Conservation (phyloP, 2,329 filamentous ascomycete species). For the Fusarium anthophilum region DNA sequence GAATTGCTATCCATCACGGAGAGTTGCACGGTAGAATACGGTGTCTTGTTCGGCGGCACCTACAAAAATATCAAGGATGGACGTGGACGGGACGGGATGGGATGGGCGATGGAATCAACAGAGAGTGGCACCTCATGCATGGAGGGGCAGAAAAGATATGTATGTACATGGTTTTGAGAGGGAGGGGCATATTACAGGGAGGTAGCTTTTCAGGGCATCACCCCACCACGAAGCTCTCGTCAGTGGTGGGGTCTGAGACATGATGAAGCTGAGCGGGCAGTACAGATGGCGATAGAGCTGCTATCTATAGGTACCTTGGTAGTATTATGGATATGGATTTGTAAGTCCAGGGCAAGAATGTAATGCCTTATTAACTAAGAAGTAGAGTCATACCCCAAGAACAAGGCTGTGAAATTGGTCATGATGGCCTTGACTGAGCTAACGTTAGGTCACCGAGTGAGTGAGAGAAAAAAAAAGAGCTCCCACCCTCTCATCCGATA, state of each 20-base stretch:
- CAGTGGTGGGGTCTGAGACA: constrained; percentile 17
- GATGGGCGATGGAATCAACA: constrained; percentile 20
- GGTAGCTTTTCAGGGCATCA: constrained; percentile 31
- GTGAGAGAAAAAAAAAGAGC: neutral
- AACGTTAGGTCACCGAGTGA: neutral
- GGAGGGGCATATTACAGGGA: neutral
- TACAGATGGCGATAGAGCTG: neutral
- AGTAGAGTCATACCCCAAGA: neutral
- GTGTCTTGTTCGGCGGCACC: constrained; percentile 31
- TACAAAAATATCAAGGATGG: constrained; percentile 4
- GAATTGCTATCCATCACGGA: constrained; percentile 9
- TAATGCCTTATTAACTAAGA: neutral
- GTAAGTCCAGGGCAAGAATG: neutral
- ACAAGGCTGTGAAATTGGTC: constrained; percentile 9
- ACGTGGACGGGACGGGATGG: neutral
- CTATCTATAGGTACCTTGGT: neutral
- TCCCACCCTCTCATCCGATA: constrained; percentile 34
- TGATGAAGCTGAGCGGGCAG: neutral
- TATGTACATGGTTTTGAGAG: constrained; percentile 3
- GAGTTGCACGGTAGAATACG: constrained; percentile 28
- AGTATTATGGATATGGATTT: neutral
- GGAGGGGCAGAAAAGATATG: constrained; percentile 26
- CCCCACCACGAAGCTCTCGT: constrained; percentile 32
- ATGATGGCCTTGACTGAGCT: constrained; percentile 3
- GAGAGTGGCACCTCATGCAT: constrained; percentile 20